Evolutionary conservation across 192 early-diverging fungal species (phyloP).

Genomic region (Entophlyctis luteolus): DNA sequence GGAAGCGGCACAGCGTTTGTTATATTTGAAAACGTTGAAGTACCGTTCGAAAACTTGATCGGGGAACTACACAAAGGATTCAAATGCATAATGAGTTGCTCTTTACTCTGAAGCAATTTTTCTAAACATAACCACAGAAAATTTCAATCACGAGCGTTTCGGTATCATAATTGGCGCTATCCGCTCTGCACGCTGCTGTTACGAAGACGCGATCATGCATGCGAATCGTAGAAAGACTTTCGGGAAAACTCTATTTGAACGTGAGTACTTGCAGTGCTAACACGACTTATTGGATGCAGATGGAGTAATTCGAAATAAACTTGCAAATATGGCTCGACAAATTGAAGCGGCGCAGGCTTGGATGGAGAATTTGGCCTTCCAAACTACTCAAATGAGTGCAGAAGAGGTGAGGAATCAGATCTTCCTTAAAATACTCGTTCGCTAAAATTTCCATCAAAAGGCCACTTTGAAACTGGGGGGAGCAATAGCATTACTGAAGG

Average conservation of each 20-base stretch:
- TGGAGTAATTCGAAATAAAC: constrained; percentile 69
- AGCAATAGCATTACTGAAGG: constrained; percentile 36
- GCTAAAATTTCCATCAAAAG: constrained; percentile 26
- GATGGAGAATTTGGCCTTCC: constrained; percentile 65
- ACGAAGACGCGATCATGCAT: constrained; percentile 24
- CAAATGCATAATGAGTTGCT: constrained; percentile 58
- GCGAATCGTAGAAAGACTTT: constrained; percentile 25
- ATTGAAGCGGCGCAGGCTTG: constrained; percentile 75
- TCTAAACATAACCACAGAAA: constrained; percentile 19
- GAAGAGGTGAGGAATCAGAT: constrained; percentile 36
- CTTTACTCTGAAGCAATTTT: not conserved
- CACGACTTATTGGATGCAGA: constrained; percentile 65
- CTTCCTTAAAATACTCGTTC: not conserved
- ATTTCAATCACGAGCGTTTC: constrained; percentile 46
- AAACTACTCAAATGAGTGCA: constrained; percentile 50
- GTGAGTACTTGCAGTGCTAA: constrained; percentile 46
- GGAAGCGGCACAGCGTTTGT: constrained; percentile 67
- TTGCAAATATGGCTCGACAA: constrained; percentile 60
- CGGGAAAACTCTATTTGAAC: constrained; percentile 24
- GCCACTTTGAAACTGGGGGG: constrained; percentile 46
- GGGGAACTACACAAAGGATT: constrained; percentile 76
- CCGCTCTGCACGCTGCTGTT: constrained; percentile 74
- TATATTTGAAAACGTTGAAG: constrained; percentile 71
- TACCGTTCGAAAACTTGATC: constrained; percentile 67
- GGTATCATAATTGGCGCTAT: constrained; percentile 62